phyloP scores from a whole-genome alignment of 129 eudicot species.

The Chrysanthemum seticuspe region DNA sequence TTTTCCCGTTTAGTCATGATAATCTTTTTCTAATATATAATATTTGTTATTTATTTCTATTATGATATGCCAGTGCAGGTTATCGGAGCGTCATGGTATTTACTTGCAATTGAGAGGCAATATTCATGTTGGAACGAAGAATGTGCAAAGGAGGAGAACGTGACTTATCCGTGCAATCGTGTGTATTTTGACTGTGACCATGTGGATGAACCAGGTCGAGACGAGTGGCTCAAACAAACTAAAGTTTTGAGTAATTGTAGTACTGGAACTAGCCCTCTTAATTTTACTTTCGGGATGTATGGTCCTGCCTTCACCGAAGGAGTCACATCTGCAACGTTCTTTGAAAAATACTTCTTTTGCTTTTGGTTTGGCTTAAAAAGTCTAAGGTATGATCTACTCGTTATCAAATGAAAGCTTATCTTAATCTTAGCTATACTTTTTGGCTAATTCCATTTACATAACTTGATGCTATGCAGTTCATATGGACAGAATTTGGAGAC shows the following conservation, averaged over 20 bases:
- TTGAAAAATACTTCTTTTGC: slow-evolving; percentile 70
- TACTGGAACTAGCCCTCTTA: slow-evolving; percentile 29
- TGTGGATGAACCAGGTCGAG: slow-evolving; percentile 28
- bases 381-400: slow-evolving; percentile 45
- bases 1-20: too few species aligned
- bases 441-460: background rate
- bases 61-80: slow-evolving; percentile 56
- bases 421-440: background rate
- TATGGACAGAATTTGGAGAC: slow-evolving; percentile 72
- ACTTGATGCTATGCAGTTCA: slow-evolving; percentile 49
- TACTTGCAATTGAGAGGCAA: slow-evolving; percentile 63
- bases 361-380: slow-evolving; percentile 85
- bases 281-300: slow-evolving; percentile 70
- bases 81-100: slow-evolving; percentile 75
- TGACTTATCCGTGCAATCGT: slow-evolving; percentile 34
- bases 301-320: slow-evolving; percentile 58
- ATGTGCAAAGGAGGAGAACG: slow-evolving; percentile 45
- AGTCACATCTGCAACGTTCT: slow-evolving; percentile 49
- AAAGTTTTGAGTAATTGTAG: slow-evolving; percentile 50
- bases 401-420: background rate
- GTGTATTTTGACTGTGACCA: slow-evolving; percentile 50
- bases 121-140: slow-evolving; percentile 68
- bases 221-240: slow-evolving; percentile 52
- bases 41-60: slow-evolving; percentile 9
- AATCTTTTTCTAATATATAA: background rate